Conservation (phyloP, 495 filamentous ascomycete species). For the Aspergillus coremiiformis region DNA sequence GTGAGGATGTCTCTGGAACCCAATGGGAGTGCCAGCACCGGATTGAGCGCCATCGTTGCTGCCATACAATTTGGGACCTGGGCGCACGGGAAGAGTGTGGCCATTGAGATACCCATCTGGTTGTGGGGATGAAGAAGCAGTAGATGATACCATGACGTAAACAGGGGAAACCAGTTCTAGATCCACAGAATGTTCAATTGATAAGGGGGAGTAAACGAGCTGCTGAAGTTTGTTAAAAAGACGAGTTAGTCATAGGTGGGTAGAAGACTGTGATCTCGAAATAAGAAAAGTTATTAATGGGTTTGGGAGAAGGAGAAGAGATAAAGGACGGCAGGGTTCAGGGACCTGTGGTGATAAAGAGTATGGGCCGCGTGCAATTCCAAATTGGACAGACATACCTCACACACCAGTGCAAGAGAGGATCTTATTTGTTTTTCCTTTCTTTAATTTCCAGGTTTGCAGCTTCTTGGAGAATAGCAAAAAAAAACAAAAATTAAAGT, state of each 20-base stretch:
- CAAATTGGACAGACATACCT: neutral
- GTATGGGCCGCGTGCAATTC: neutral
- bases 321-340: neutral
- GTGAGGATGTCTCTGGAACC: conserved; percentile 43
- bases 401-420: neutral
- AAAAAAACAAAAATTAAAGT: neutral
- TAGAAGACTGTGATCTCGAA: neutral
- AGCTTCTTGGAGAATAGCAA: too few relatives aligned
- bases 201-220: neutral
- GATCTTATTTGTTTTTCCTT: neutral
- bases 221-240: neutral
- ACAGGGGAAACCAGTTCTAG: neutral
- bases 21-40: conserved; percentile 39
- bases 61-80: conserved; percentile 30
- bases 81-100: conserved; percentile 26
- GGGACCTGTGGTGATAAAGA: neutral
- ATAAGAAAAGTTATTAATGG: neutral
- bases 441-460: too few relatives aligned
- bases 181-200: neutral
- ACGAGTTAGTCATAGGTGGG: neutral
- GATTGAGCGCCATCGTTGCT: conserved; percentile 32
- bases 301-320: neutral
- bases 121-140: conserved; percentile 21
- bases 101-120: conserved; percentile 29
- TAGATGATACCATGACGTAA: conserved; percentile 32